A percentile compares a stretch with the other conserved stretches of the same genome.
Conservation (phyloP, 140 eudicot genomes). For the Anethum foeniculum region DNA sequence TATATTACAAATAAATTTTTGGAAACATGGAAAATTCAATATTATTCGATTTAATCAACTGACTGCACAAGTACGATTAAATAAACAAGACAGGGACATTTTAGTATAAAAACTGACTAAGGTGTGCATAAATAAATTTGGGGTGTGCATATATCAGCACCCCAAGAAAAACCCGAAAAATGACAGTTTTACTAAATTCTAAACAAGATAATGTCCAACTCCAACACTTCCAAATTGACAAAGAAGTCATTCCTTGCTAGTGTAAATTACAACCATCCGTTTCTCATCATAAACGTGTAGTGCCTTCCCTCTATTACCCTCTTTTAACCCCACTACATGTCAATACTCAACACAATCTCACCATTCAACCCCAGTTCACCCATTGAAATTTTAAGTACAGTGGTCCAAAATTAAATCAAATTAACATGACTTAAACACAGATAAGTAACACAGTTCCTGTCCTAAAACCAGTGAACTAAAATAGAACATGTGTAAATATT, state of each 20-base stretch:
- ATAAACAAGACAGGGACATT: too few species aligned
- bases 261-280: background rate
- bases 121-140: too few species aligned
- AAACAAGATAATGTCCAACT: background rate
- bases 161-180: background rate
- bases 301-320: background rate
- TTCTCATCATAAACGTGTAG: conserved; percentile 1
- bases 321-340: background rate
- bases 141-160: too few species aligned
- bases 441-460: background rate
- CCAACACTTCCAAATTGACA: background rate
- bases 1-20: too few species aligned
- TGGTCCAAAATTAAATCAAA: background rate
- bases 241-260: background rate
- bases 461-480: background rate
- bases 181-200: background rate
- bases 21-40: too few species aligned
- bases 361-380: background rate
- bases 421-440: background rate
- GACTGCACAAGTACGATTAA: too few species aligned
- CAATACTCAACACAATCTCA: background rate
- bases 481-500: background rate
- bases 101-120: too few species aligned
- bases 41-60: too few species aligned
- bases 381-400: background rate